Evolutionary conservation across 2,329 filamentous ascomycete genomes (phyloP).

Genomic region (Neonectria neomacrospora): DNA sequence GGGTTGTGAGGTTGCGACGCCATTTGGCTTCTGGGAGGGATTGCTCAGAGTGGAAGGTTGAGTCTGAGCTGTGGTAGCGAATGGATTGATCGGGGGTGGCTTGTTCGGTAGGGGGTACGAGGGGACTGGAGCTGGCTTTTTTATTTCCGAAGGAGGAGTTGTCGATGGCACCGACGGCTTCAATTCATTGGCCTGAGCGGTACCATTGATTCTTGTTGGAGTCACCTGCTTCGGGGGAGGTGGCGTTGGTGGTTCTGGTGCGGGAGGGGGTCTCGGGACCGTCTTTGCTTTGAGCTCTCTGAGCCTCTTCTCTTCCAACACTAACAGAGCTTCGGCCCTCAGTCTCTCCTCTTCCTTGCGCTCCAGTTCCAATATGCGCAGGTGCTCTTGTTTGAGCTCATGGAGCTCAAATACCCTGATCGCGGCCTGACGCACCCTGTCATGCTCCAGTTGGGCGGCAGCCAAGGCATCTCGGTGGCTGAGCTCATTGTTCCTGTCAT

Average conservation of each 20-base stretch:
- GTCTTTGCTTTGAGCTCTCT: slow-evolving; percentile 59
- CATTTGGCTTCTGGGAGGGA: slow-evolving; percentile 36
- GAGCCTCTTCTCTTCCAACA: slow-evolving; percentile 60
- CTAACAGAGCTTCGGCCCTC: slow-evolving; percentile 56
- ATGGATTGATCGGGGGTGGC: slow-evolving; percentile 35
- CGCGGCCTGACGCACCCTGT: slow-evolving; percentile 67
- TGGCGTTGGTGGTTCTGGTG: slow-evolving; percentile 47
- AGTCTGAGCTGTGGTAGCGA: slow-evolving; percentile 30
- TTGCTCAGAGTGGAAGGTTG: slow-evolving; percentile 25
- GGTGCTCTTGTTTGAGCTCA: slow-evolving; percentile 57
- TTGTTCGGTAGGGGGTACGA: slow-evolving; percentile 38
- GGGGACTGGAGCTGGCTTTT: slow-evolving; percentile 32
- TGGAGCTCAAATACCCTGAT: slow-evolving; percentile 61
- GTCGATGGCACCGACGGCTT: slow-evolving; percentile 37
- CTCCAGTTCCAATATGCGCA: slow-evolving; percentile 57
- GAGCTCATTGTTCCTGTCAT: slow-evolving; percentile 70
- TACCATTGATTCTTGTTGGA: slow-evolving; percentile 32
- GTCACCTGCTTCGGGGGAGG: slow-evolving; percentile 37
- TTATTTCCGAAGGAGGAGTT: slow-evolving; percentile 34
- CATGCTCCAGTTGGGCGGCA: slow-evolving; percentile 73
- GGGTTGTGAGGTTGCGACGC: slow-evolving; percentile 13
- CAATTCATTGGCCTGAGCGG: slow-evolving; percentile 35
- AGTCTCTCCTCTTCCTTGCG: slow-evolving; percentile 59
- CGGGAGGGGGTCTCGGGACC: slow-evolving; percentile 56
- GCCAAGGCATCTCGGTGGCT: slow-evolving; percentile 74